Evolutionary conservation across 768 basidiomycete genomes (phyloP), one percentile per base, ranked within the genome.

Genomic region (Daedaleopsis sinensis): DNA sequence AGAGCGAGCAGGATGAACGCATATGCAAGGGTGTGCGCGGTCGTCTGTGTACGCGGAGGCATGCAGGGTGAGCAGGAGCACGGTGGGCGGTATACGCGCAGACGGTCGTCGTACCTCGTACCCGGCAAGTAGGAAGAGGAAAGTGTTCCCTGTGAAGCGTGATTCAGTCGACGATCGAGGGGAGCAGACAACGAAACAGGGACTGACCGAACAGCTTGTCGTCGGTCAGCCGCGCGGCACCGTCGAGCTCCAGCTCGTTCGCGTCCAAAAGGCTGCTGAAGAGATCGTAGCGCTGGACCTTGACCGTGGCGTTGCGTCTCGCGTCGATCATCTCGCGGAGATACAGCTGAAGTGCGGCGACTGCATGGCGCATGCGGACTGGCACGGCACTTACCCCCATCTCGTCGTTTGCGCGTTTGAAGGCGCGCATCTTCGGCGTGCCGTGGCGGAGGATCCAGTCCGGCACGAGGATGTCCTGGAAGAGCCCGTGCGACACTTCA

Each of bases 321-420:
- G 74, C 77, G 19, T 71, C 66, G 48, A 86, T 82, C 83, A 86
- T 85, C 66, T 85, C 83, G n/a, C n/a, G n/a, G n/a, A n/a, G n/a
- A n/a, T n/a, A n/a, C n/a, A n/a, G n/a, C n/a, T n/a, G n/a, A n/a
- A n/a, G n/a, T n/a, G n/a, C n/a, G n/a, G n/a, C n/a, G n/a, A n/a
- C n/a, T n/a, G n/a, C n/a, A n/a, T n/a, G n/a, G n/a, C n/a, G n/a
- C n/a, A n/a, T n/a, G n/a, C n/a, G n/a, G n/a, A n/a, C n/a, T n/a
- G n/a, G n/a, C n/a, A n/a, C n/a, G n/a, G n/a, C n/a, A n/a, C n/a
- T n/a, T 42, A 72, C 72, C 62, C 70, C 54, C 12, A 77, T 67
- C 51, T 77, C 74, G 3, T 68, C 59, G 35, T 69, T 69, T 32
- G 70, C 70, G 11, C 47, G 27, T 36, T 62, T 55, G 46, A 72